These are phyloP conservation scores for Phyllosticta paracitricarpa DNA, from an alignment of 2,329 filamentous ascomycete genomes.

Conservation along the genomic window DNA sequence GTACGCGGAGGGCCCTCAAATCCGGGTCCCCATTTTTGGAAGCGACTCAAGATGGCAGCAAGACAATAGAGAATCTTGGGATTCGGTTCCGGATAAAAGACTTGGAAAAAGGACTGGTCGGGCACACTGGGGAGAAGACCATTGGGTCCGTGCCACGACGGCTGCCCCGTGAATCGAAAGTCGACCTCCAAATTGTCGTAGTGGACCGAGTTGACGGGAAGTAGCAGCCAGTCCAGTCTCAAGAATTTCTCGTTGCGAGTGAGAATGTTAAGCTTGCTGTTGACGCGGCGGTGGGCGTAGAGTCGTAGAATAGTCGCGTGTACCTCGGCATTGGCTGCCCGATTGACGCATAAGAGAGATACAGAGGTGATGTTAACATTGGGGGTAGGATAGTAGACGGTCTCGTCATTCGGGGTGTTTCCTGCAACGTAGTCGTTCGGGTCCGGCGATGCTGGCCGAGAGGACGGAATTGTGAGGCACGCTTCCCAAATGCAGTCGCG, in stretches of 20 bases:
- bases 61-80: slow-evolving; percentile 2
- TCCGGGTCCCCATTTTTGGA: slow-evolving; percentile 4
- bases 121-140: neutral
- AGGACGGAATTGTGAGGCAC: neutral
- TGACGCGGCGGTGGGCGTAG: neutral
- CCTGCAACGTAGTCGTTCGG: neutral
- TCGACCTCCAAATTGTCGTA: neutral
- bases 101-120: slow-evolving; percentile 5
- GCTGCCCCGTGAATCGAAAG: neutral
- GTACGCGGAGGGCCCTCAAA: neutral
- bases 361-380: neutral
- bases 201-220: slow-evolving; percentile 5
- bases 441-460: neutral
- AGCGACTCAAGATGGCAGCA: slow-evolving; percentile 2
- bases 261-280: neutral
- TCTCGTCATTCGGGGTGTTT: neutral
- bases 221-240: slow-evolving; percentile 3
- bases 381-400: neutral
- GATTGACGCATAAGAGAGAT: neutral
- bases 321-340: slow-evolving; percentile 2
- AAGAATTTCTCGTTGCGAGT: slow-evolving; percentile 3
- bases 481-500: slow-evolving; percentile 5
- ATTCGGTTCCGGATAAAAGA: slow-evolving; percentile 2
- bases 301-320: slow-evolving; percentile 3
- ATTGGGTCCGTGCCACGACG: neutral